These are phyloP conservation scores for Dactylellina parvicollis DNA, from an alignment of 2,329 filamentous ascomycete species.

Conservation along the genomic window DNA sequence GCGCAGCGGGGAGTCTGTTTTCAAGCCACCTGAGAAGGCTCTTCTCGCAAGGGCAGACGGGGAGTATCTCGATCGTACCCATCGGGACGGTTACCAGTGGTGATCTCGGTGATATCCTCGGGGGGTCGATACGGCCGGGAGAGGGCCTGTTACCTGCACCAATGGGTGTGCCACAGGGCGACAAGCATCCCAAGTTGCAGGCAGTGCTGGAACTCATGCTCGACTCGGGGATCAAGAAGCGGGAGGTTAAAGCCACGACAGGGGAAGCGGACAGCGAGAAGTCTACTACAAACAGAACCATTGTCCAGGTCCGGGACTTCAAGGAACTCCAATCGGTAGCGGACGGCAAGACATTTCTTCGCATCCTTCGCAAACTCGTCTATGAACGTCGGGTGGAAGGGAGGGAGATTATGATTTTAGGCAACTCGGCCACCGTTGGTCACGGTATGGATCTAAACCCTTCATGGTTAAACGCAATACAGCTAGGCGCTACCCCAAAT, in stretches of 20 bases:
- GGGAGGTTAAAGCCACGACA: constrained; percentile 24
- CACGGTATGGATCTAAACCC: constrained; percentile 60
- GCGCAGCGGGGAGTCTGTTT: not conserved
- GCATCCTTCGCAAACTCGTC: constrained; percentile 75
- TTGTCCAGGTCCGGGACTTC: constrained; percentile 83
- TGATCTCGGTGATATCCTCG: not conserved
- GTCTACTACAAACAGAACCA: constrained; percentile 59
- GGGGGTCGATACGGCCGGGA: not conserved
- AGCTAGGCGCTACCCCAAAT: constrained; percentile 64
- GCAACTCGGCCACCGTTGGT: constrained; percentile 70
- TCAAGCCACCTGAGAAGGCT: constrained; percentile 13
- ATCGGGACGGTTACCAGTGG: not conserved
- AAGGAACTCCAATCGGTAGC: constrained; percentile 77
- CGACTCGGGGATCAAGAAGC: constrained; percentile 61
- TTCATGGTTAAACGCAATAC: constrained; percentile 64
- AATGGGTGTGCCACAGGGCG: not conserved
- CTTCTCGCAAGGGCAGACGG: not conserved
- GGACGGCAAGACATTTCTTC: constrained; percentile 75
- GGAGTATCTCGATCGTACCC: constrained; percentile 1
- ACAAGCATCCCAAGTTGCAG: constrained; percentile 31
- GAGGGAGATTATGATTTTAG: constrained; percentile 78
- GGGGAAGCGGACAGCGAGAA: constrained; percentile 4
- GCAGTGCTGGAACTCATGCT: constrained; percentile 67
- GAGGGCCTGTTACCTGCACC: not conserved
- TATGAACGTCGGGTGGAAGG: constrained; percentile 77